These are phyloP conservation scores for Neurospora hispaniola DNA, from an alignment of 495 filamentous ascomycete genomes.

Conservation along the genomic window DNA sequence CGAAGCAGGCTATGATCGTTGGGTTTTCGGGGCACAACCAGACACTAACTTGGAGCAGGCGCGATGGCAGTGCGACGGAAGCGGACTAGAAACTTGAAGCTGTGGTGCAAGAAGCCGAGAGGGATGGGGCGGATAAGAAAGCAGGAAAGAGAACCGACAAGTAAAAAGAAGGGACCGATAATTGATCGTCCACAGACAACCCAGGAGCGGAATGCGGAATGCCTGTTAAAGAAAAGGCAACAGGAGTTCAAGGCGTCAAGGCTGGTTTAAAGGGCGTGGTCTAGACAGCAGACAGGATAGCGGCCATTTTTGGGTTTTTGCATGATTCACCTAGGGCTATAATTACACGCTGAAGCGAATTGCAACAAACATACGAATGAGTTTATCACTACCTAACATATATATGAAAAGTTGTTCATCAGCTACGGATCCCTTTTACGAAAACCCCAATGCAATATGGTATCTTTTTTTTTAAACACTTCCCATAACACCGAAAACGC, in stretches of 20 bases:
- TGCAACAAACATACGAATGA: background rate
- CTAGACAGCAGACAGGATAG: background rate
- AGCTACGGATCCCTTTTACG: background rate
- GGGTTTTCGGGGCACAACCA: background rate
- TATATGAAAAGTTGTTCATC: background rate
- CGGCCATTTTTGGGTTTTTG: background rate
- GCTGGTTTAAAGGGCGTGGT: background rate
- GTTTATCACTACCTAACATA: background rate
- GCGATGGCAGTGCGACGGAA: slow-evolving; percentile 41
- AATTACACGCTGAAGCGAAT: background rate
- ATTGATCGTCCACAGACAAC: background rate
- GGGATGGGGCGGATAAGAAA: background rate
- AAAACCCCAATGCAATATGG: background rate
- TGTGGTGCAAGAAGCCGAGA: background rate
- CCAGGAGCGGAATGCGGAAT: background rate
- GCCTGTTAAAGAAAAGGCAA: background rate
- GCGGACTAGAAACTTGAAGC: slow-evolving; percentile 17
- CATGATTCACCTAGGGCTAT: background rate
- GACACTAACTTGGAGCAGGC: slow-evolving; percentile 16
- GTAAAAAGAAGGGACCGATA: background rate
- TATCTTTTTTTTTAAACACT: background rate
- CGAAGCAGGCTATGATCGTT: background rate
- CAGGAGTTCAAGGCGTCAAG: background rate
- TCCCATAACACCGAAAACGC: background rate
- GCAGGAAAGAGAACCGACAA: background rate